Evolutionary conservation across 768 basidiomycete genomes (phyloP).

Genomic region (Gyrodon lividus): DNA sequence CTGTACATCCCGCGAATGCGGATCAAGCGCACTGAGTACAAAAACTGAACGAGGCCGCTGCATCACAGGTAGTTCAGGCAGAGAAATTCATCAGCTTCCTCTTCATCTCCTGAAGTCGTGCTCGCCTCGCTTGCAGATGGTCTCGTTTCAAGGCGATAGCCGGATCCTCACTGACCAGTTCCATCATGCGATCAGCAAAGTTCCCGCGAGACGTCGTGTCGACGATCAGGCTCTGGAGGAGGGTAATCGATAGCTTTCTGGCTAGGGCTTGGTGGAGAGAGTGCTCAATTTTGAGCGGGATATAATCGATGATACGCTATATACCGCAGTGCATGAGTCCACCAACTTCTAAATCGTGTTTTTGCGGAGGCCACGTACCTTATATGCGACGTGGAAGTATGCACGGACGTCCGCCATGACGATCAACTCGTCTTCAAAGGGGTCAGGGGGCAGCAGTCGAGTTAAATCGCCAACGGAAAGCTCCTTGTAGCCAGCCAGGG

Average conservation of each 20-base stretch:
- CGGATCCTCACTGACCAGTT: conserved; percentile 47
- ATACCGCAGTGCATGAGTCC: not conserved
- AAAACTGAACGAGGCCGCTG: too few species aligned
- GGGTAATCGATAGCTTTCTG: conserved; percentile 32
- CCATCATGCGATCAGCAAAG: conserved; percentile 33
- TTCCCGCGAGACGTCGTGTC: conserved; percentile 12
- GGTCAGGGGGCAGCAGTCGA: conserved; percentile 24
- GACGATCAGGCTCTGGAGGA: conserved; percentile 35
- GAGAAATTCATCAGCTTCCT: conserved; percentile 34
- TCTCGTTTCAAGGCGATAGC: conserved; percentile 33
- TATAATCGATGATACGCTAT: conserved; percentile 54
- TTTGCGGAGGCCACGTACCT: conserved; percentile 33
- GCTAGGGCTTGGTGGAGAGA: conserved; percentile 42
- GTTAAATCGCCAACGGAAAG: conserved; percentile 25
- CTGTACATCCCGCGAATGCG: too few species aligned
- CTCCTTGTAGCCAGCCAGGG: conserved; percentile 27
- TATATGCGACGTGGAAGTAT: conserved; percentile 55
- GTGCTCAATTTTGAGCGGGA: conserved; percentile 51
- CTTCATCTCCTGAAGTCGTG: conserved; percentile 41
- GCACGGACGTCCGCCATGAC: conserved; percentile 59
- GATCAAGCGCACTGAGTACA: too few species aligned
- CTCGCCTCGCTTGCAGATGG: conserved; percentile 33
- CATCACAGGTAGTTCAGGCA: conserved; percentile 1
- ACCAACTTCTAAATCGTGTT: not conserved
- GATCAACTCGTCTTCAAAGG: conserved; percentile 42